Evolutionary conservation across 495 filamentous ascomycete genomes (phyloP).

Genomic region (Apiosordaria backusii): DNA sequence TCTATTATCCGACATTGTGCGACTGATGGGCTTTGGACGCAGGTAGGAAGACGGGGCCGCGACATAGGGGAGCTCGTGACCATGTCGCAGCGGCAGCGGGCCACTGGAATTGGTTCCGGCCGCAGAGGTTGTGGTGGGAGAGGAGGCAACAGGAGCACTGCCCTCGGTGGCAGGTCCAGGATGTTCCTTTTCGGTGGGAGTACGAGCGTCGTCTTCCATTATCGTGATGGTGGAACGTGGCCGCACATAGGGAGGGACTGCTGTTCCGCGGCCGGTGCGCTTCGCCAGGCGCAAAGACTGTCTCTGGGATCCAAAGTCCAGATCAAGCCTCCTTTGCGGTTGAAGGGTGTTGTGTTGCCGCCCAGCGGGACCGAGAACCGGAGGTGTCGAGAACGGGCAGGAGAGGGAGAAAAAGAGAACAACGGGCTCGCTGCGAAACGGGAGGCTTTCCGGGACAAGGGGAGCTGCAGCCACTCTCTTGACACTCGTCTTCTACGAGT

Average conservation of each 20-base stretch:
- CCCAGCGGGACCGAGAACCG: conserved; percentile 4
- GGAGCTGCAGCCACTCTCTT: neutral
- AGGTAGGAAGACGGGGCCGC: conserved; percentile 78
- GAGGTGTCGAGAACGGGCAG: neutral
- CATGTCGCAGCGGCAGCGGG: conserved; percentile 30
- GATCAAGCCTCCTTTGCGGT: neutral
- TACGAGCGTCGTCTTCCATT: conserved; percentile 37
- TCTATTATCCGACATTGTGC: conserved; percentile 51
- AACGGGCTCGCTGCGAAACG: neutral
- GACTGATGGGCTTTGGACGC: conserved; percentile 57
- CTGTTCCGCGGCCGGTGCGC: conserved; percentile 2
- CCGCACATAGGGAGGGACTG: neutral
- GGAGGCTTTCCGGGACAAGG: neutral
- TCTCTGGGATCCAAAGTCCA: neutral
- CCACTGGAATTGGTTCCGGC: conserved; percentile 28
- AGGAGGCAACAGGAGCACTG: conserved; percentile 22
- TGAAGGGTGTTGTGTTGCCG: neutral
- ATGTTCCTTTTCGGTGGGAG: conserved; percentile 30
- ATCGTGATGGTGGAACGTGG: conserved; percentile 34
- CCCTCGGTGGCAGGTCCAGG: conserved; percentile 22
- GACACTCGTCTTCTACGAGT: no score
- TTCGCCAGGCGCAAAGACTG: neutral
- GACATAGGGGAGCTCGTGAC: conserved; percentile 60
- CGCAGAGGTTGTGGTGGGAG: conserved; percentile 22
- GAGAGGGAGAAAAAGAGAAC: neutral